phyloP scores from a whole-genome alignment of 2,329 filamentous ascomycete species.

The Thelonectria discophora region DNA sequence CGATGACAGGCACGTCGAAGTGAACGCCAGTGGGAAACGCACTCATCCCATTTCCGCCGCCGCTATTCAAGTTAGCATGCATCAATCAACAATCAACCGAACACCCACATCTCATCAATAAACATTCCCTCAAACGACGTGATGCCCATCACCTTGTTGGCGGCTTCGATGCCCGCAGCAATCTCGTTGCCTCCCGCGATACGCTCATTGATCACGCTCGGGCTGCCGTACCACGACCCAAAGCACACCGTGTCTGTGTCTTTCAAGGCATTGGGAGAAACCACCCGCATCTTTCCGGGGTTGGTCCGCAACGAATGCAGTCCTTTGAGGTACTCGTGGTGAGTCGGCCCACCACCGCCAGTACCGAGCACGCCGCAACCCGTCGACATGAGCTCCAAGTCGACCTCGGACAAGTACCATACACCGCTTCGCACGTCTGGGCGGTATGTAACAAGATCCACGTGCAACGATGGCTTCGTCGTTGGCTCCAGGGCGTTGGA shows the following conservation, averaged over 20 bases:
- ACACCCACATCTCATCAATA: constrained; percentile 50
- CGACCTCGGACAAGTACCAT: constrained; percentile 50
- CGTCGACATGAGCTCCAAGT: constrained; percentile 48
- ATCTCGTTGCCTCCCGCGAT: constrained; percentile 50
- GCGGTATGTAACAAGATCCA: constrained; percentile 45
- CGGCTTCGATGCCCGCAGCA: constrained; percentile 47
- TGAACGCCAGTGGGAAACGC: constrained; percentile 46
- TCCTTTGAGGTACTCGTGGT: constrained; percentile 56
- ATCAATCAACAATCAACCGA: fast-evolving
- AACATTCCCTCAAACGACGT: constrained; percentile 47
- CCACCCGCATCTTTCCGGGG: constrained; percentile 51
- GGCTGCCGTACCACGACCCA: constrained; percentile 56
- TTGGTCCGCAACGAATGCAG: constrained; percentile 49
- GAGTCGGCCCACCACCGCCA: constrained; percentile 49
- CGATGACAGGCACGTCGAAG: constrained; percentile 49
- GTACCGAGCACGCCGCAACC: constrained; percentile 51
- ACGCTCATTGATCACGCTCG: constrained; percentile 52
- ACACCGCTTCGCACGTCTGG: constrained; percentile 44
- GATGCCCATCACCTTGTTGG: constrained; percentile 45
- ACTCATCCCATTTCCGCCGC: constrained; percentile 52
- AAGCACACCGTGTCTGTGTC: constrained; percentile 53
- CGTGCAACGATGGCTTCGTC: constrained; percentile 43
- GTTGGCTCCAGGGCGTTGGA: constrained; percentile 43
- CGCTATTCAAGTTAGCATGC: constrained; percentile 36
- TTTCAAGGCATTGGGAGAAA: constrained; percentile 48